Evolutionary conservation across 2,329 filamentous ascomycete species (phyloP).

Genomic region (Tricladium varicosporioides): DNA sequence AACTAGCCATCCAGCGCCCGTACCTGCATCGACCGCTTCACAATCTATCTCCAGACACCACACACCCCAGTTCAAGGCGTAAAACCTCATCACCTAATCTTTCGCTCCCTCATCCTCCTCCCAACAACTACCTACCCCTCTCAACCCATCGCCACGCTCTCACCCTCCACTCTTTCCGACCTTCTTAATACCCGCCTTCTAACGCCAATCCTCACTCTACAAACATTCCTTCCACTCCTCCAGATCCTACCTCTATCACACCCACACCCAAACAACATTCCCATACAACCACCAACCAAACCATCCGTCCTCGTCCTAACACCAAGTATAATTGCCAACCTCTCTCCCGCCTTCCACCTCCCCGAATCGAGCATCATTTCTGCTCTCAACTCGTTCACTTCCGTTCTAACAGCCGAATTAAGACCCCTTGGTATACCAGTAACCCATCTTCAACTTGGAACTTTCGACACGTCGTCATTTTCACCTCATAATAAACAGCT

Average conservation of each 20-base stretch:
- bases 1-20: conserved; percentile 64
- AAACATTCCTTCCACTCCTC: conserved; percentile 82
- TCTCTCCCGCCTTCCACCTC: conserved; percentile 77
- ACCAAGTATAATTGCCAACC: conserved; percentile 75
- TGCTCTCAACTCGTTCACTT: conserved; percentile 82
- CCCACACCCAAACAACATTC: conserved; percentile 33
- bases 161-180: conserved; percentile 81
- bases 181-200: conserved; percentile 90
- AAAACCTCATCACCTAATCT: conserved; percentile 69
- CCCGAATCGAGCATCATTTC: conserved; percentile 84
- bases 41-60: conserved; percentile 67
- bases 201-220: conserved; percentile 82
- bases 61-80: conserved; percentile 76
- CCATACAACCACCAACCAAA: conserved; percentile 45
- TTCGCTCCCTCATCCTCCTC: conserved; percentile 80
- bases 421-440: conserved; percentile 73
- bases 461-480: conserved; percentile 78
- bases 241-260: conserved; percentile 50
- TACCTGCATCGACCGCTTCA: conserved; percentile 69
- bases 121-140: conserved; percentile 78
- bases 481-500: conserved; percentile 43
- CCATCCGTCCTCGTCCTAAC: conserved; percentile 76
- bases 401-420: conserved; percentile 77
- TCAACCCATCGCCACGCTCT: conserved; percentile 81
- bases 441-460: conserved; percentile 85